Evolutionary conservation across 768 basidiomycete genomes (phyloP), one percentile per base, ranked within the genome.

Genomic region (Macrocybe gigantea): DNA sequence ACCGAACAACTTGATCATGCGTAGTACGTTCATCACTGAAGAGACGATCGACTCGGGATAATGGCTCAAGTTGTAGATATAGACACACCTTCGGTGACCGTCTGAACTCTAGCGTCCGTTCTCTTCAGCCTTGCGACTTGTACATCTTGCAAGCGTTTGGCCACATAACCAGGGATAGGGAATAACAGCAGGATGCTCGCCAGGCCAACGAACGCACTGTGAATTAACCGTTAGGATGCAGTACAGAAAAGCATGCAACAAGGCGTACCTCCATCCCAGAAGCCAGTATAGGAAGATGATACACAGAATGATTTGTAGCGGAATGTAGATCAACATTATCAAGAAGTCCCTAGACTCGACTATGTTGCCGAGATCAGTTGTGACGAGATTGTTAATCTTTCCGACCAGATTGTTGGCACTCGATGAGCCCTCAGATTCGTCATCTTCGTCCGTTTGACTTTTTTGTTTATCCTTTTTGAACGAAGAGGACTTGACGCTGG

Each of bases 321-420:
- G 75, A 8, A 73, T 64, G 45, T 67, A 66, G 6, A 75, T 40
- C 7, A 70, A 37, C 45, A 55, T 54, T 53, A 69, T 41, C 10
- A 71, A 48, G 41, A 74, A 68, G 46, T 73, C 65, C 29, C 66
- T 53, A 10, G 63, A 63, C 14, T 60, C 62, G 12, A 59, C 56
- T 41, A 76, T 71, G 48, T 66, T 67, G 33, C 49, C 52, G 50
- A 73, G 40, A 62, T 91, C 88, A 1, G 82, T 80, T 6, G 85
- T 80, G 33, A 87, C 77, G 5, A 89, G 65, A 47, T 88, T 90
- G 60, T 85, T 90, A 59, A 91, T 82, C 59, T 79, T 85, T 7
- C 89, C 88, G 34, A 81, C 76, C 13, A 87, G 63, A 56, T 83
- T 82, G 7, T 64, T 66, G 8, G 64, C 59, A 40, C 64, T 65